Conservation (phyloP, 192 early-diverging fungal species). For the Gonapodya sp. region DNA sequence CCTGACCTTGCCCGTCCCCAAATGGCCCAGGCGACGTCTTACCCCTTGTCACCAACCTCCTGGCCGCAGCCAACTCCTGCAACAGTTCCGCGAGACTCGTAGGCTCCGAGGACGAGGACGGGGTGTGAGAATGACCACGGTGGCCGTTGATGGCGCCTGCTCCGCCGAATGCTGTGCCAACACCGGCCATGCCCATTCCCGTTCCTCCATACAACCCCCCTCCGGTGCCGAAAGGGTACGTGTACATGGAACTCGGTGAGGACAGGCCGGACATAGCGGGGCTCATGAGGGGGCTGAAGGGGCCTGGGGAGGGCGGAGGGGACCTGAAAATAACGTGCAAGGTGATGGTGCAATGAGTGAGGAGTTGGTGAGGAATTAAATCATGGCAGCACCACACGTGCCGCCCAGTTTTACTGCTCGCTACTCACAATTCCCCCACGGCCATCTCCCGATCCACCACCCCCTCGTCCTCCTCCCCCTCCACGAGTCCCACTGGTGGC, state of each 20-base stretch:
- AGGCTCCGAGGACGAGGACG: neutral
- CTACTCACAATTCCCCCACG: neutral
- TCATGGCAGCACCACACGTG: no score
- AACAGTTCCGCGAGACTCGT: neutral
- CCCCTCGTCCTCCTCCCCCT: neutral
- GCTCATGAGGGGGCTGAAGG: neutral
- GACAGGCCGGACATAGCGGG: neutral
- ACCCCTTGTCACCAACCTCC: neutral
- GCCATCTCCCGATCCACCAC: neutral
- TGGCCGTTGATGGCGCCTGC: no score
- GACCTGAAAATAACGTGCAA: no score
- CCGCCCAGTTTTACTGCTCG: neutral
- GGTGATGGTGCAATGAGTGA: no score
- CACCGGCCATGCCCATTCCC: no score
- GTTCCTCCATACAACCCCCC: no score
- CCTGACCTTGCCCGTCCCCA: no score
- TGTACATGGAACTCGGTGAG: neutral
- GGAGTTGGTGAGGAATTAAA: no score
- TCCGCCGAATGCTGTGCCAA: no score
- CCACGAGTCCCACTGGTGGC: neutral
- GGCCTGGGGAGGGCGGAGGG: neutral
- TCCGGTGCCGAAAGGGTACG: no score
- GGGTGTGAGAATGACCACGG: neutral
- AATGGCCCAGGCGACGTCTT: no score
- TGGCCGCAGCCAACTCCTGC: neutral